These are phyloP conservation scores for Solanum chilense DNA, from an alignment of 257 asterid genomes.

Conservation along the genomic window DNA sequence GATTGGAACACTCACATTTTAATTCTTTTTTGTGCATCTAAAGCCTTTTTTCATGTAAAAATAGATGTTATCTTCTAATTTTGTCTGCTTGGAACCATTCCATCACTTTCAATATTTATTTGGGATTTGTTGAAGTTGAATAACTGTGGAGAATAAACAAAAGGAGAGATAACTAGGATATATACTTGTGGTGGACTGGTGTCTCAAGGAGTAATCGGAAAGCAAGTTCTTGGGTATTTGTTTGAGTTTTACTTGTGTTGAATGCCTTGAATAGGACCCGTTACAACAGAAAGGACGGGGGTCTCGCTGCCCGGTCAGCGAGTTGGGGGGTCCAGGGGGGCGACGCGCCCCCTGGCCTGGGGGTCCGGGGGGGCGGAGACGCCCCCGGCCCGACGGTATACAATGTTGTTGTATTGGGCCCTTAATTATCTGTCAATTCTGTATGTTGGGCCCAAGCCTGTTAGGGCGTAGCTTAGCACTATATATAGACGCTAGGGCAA, in stretches of 20 bases:
- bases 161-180: not conserved
- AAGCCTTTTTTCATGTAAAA: not conserved
- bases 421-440: no score
- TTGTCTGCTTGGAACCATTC: not conserved
- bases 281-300: no score
- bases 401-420: no score
- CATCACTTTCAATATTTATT: not conserved
- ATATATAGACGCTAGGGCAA: no score
- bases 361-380: no score
- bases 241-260: not conserved
- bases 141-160: not conserved
- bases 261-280: no score
- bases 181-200: not conserved
- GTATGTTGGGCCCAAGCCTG: no score
- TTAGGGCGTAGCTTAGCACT: no score
- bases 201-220: not conserved
- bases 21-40: not conserved
- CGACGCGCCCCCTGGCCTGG: no score
- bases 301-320: no score
- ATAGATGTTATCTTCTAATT: not conserved
- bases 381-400: no score
- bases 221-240: not conserved
- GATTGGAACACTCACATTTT: constrained; percentile 3
- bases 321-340: no score
- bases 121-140: not conserved